Conservation (phyloP, 1,284 basidiomycete genomes). For the Papiliotrema terrestris region DNA sequence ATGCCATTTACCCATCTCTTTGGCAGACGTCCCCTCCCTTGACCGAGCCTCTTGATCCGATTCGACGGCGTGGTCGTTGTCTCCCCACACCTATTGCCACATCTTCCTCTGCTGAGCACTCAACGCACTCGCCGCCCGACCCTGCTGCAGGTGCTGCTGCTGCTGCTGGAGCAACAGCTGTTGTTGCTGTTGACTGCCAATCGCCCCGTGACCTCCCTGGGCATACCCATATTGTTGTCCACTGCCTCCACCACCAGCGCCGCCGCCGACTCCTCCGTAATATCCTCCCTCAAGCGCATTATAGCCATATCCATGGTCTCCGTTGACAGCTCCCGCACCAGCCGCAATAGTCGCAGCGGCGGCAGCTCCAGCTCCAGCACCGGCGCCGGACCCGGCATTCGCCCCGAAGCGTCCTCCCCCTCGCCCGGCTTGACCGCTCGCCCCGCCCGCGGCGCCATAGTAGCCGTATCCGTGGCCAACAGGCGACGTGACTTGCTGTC, state of each 20-base stretch:
- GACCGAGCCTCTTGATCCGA: too few relatives aligned
- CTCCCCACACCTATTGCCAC: background rate
- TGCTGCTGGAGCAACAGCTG: background rate
- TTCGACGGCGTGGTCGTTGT: too few relatives aligned
- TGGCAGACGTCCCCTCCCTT: too few relatives aligned
- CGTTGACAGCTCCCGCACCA: background rate
- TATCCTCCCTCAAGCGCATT: background rate
- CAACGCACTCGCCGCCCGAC: background rate
- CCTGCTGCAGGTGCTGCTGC: background rate
- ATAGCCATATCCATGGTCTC: background rate
- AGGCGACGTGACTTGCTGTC: background rate
- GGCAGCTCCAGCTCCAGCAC: background rate
- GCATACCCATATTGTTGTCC: background rate
- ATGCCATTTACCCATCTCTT: too few relatives aligned
- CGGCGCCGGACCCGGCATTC: background rate
- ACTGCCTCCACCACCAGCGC: background rate
- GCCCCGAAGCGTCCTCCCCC: background rate
- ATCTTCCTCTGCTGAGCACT: background rate
- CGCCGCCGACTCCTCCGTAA: constrained; percentile 1
- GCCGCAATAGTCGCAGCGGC: background rate
- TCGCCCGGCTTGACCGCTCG: background rate
- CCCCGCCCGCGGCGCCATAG: constrained; percentile 1
- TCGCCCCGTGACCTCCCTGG: background rate
- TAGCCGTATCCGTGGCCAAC: background rate
- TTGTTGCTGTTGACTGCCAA: background rate